Evolutionary conservation across 2,329 filamentous ascomycete genomes (phyloP).

Genomic region (Xylaria sp.): DNA sequence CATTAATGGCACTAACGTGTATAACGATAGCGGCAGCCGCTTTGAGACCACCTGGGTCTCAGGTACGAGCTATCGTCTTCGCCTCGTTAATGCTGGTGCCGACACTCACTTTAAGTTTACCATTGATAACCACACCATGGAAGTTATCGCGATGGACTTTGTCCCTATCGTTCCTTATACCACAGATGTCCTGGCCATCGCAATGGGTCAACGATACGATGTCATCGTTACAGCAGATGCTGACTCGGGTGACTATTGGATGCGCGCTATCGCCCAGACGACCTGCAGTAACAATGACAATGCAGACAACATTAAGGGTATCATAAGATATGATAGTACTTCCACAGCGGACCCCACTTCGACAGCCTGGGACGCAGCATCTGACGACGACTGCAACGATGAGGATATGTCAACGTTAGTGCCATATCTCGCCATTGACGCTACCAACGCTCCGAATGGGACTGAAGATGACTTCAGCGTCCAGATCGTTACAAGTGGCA

Average conservation of each 20-base stretch:
- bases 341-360: conserved; percentile 30
- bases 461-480: conserved; percentile 25
- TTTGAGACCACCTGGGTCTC: conserved; percentile 50
- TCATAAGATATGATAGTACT: conserved; percentile 48
- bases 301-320: conserved; percentile 42
- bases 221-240: conserved; percentile 42
- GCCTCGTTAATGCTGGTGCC: conserved; percentile 59
- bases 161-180: conserved; percentile 66
- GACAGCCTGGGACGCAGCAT: conserved; percentile 15
- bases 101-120: conserved; percentile 58
- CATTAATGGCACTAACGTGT: conserved; percentile 50
- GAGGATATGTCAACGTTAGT: conserved; percentile 25
- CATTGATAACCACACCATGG: conserved; percentile 66
- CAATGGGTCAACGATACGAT: conserved; percentile 46
- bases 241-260: conserved; percentile 43
- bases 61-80: conserved; percentile 57
- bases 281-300: conserved; percentile 30
- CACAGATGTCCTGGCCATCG: conserved; percentile 55
- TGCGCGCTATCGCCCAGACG: conserved; percentile 44
- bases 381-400: conserved; percentile 32
- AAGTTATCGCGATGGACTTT: conserved; percentile 66
- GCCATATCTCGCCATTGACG: conserved; percentile 22
- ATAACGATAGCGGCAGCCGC: conserved; percentile 39
- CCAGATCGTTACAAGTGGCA: not conserved
- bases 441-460: conserved; percentile 15